Base-by-base conservation (phyloP, 2,329 filamentous ascomycete species). In the Diplodia seriata region DNA sequence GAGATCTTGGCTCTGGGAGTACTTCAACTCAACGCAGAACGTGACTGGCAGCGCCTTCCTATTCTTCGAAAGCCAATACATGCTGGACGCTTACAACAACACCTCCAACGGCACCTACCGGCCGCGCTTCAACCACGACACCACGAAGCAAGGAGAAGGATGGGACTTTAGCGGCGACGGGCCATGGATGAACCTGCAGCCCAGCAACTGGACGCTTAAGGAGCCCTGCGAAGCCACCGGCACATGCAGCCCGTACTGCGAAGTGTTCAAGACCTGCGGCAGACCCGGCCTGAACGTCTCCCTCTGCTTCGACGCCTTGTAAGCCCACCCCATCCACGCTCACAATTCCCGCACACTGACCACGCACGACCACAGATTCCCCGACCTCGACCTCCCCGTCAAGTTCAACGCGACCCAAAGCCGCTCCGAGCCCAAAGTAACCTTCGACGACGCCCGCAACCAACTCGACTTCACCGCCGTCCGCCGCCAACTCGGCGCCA, bases 11-110 rank as follows among this genome's bases (percentile, higher is more conserved):
- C 43, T 63, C 18, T 50, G 47, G 43, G 31, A 63, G 9, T 51
- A 63, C 20, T 63, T 50, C 43, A 63, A 63, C 14, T 51, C 59
- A 3, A 38, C 59, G 6, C 43, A 63, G 29, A 63, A 63, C 43
- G 29, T 63, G 43, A 50, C 59, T 4, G 31, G 20, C 12, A 59
- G 56, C 14, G 56, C 36, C 0, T 59, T 59, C 38, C 23, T 59
- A 8, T 26, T 59, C 23, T 59, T 59, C 23, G 56, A 59, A n/a
- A 59, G 56, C 23, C 56, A 59, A 3, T 59, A 59, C 23, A 8
- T 59, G 15, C 23, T 59, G 2, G 56, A 59, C 11, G 36, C 56
- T 7, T 59, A 43, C 38, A 36, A 43, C 20, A 18, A 59, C 11
- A 26, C 31, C 5, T 36, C 56, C 23, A 59, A 59, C 36, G 56